Conservation (phyloP, 257 asterid genomes). For the Solanum clarkiae region DNA sequence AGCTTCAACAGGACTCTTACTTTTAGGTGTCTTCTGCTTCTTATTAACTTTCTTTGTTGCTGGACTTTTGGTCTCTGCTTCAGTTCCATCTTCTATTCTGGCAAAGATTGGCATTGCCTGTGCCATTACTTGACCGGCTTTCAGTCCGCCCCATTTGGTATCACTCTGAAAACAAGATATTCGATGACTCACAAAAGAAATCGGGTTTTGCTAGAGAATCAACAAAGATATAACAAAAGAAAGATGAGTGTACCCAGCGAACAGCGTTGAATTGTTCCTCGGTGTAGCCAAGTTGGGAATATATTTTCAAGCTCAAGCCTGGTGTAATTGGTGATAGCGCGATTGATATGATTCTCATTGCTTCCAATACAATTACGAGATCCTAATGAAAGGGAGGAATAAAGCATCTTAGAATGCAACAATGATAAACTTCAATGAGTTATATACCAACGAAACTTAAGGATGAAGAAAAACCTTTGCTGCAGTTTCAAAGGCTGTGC, state of each 20-base stretch:
- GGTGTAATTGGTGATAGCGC: conserved; percentile 82
- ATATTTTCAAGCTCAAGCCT: conserved; percentile 51
- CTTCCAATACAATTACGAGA: conserved; percentile 61
- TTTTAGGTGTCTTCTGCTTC: conserved; percentile 28
- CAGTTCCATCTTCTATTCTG: conserved; percentile 51
- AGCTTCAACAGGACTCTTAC: conserved; percentile 43
- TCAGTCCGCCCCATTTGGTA: conserved; percentile 85
- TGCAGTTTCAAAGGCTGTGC: conserved; percentile 63
- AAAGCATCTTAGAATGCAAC: neutral
- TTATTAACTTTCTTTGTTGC: conserved; percentile 31
- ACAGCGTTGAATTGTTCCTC: conserved; percentile 61
- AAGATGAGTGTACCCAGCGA: conserved; percentile 51
- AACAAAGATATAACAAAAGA: conserved; percentile 3
- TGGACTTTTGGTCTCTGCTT: conserved; percentile 19
- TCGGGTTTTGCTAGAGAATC: neutral
- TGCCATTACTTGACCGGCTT: conserved; percentile 60
- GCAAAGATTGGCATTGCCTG: conserved; percentile 70
- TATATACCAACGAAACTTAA: neutral
- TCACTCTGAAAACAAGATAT: conserved; percentile 42
- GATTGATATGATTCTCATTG: conserved; percentile 75
- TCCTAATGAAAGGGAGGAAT: conserved; percentile 30
- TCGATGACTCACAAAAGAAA: neutral
- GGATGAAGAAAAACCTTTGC: conserved; percentile 42
- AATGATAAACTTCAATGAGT: neutral
- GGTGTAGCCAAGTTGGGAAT: conserved; percentile 78